These are phyloP conservation scores for Pseudogymnoascus sp. DNA, from an alignment of 2,329 filamentous ascomycete genomes.

Conservation along the genomic window DNA sequence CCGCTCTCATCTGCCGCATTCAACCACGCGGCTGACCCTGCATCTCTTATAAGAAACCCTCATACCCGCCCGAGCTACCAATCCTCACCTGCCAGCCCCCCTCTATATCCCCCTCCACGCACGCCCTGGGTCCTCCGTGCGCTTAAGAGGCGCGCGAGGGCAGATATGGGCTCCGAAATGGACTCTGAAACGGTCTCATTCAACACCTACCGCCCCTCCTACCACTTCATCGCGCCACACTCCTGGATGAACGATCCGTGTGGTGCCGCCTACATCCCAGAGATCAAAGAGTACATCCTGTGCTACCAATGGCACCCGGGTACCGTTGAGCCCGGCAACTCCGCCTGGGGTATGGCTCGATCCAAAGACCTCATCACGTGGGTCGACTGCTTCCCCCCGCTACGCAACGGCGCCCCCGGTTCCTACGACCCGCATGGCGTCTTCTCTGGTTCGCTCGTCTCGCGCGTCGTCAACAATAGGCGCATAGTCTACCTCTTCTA, in stretches of 20 bases:
- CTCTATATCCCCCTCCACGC: background rate
- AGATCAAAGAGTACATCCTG: background rate
- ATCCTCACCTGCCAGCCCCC: background rate
- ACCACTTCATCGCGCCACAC: background rate
- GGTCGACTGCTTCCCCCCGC: background rate
- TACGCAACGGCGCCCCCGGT: constrained; percentile 10
- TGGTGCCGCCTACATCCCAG: background rate
- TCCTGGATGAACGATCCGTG: background rate
- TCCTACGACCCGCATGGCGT: constrained; percentile 20
- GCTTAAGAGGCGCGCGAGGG: background rate
- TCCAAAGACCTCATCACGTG: background rate
- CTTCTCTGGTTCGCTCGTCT: constrained; percentile 20
- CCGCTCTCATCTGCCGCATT: background rate
- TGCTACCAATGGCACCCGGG: background rate
- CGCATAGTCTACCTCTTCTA: constrained; percentile 19
- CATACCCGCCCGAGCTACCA: background rate
- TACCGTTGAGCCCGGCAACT: background rate
- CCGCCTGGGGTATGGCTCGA: background rate
- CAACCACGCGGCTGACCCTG: background rate
- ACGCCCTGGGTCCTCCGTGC: background rate
- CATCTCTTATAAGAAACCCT: background rate
- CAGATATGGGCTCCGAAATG: background rate
- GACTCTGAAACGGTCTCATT: background rate
- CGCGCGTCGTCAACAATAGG: constrained; percentile 15
- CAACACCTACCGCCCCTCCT: background rate